Base-by-base conservation (phyloP, 148 eudicot species). In the Talinum fruticosum region DNA sequence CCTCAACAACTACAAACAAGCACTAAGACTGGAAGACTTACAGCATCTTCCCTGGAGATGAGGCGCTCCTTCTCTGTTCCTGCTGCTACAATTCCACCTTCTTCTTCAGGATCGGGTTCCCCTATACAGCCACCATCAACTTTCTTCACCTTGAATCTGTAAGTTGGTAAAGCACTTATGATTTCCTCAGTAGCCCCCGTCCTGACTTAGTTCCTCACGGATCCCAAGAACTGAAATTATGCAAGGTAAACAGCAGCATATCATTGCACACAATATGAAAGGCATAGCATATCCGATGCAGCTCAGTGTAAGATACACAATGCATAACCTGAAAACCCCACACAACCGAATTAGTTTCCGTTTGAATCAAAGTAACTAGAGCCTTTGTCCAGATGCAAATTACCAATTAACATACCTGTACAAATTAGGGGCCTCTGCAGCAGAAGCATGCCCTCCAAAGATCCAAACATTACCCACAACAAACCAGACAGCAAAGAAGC, bases 211-310 rank as follows among this genome's bases (percentile, higher is more conserved):
- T 77, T 91, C 90, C 78, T 91, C 96, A 19, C 85, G 90, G 70
- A 88, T 87, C 33, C 96, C 92, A 45, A 91, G 89, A 68, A 88
- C 54, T 35, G 93, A 88, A 26, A 91, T 86, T 61, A 91, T 88
- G 81, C 96, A 91, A 47, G 96, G 96, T 82, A 91, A 84, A 85
- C 96, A 91, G 82, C 96, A 91, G 87, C 96, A 91, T 74, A 91
- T 87, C 89, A 87, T 86, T 62, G 88, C 87, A 72, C 92, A 89
- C 75, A 89, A 80, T 71, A 89, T 88, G 87, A 89, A 89, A 69
- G 93, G 93, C 93, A 89, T 86, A 37, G 96, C 96, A 80, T 91
- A 91, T 38, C 92, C 93, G 1, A 89, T 81, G 75, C 89, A 89
- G 79, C 93, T 89, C 79, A 89, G 49, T 1, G 90, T 89, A 66